Evolutionary conservation across 305 asterid genomes (phyloP).

Genomic region (Rubia tinctorum): DNA sequence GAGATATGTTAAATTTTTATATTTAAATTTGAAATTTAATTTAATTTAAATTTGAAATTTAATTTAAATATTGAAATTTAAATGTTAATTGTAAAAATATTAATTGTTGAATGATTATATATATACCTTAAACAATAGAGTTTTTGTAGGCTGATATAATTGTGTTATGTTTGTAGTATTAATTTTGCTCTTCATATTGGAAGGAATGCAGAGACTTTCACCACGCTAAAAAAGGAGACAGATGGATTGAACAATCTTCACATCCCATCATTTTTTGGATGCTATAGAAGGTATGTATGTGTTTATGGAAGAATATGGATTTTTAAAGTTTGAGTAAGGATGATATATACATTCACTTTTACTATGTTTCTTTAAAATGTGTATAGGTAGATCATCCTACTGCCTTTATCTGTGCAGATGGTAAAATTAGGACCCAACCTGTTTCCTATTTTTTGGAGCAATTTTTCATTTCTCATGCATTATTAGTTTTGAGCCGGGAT

Average conservation of each 20-base stretch:
- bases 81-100: too few relatives aligned
- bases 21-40: too few relatives aligned
- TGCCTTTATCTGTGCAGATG: conserved; percentile 83
- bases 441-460: too few relatives aligned
- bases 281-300: conserved; percentile 61
- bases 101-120: too few relatives aligned
- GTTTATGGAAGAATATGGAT: neutral
- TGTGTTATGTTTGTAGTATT: conserved; percentile 14
- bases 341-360: neutral
- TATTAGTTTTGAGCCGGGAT: too few relatives aligned
- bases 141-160: neutral
- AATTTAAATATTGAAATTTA: too few relatives aligned
- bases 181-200: conserved; percentile 19
- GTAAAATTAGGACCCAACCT: too few relatives aligned
- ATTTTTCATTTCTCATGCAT: too few relatives aligned
- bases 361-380: conserved; percentile 12
- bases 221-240: conserved; percentile 95
- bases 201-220: conserved; percentile 95
- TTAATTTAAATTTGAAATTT: too few relatives aligned
- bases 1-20: too few relatives aligned
- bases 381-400: conserved; percentile 73
- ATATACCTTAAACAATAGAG: neutral
- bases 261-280: conserved; percentile 80
- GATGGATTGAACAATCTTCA: conserved; percentile 96
- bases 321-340: neutral